Conservation (phyloP, 2,329 filamentous ascomycete species). For the Pyrenochaeta sp. region DNA sequence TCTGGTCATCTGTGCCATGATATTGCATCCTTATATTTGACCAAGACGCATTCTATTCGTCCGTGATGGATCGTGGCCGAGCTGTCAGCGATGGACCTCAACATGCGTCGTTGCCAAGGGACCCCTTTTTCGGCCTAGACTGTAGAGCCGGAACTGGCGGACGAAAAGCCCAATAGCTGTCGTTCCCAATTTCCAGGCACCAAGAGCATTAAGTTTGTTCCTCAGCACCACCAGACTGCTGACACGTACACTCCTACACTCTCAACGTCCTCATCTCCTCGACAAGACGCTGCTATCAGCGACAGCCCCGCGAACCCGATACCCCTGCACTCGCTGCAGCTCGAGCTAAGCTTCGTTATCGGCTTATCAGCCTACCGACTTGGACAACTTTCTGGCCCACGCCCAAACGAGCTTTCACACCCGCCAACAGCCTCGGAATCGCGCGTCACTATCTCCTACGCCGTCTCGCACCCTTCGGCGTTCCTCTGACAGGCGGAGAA, state of each 20-base stretch:
- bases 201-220: slow-evolving; percentile 6
- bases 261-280: neutral
- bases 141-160: slow-evolving; percentile 30
- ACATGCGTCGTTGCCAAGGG: slow-evolving; percentile 17
- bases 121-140: slow-evolving; percentile 33
- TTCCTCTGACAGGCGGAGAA: neutral
- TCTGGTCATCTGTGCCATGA: neutral
- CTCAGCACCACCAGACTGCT: slow-evolving; percentile 3
- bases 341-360: slow-evolving; percentile 41
- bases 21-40: neutral
- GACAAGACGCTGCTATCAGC: slow-evolving; percentile 1
- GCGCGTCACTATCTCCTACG: slow-evolving; percentile 1
- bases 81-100: neutral
- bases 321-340: slow-evolving; percentile 7
- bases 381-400: slow-evolving; percentile 34
- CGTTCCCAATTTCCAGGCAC: slow-evolving; percentile 18
- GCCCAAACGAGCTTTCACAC: slow-evolving; percentile 16
- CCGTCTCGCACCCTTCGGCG: neutral
- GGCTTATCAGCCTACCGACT: slow-evolving; percentile 41
- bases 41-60: neutral
- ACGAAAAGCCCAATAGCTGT: slow-evolving; percentile 27
- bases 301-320: slow-evolving; percentile 4
- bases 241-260: slow-evolving; percentile 15
- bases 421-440: slow-evolving; percentile 4
- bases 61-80: neutral